phyloP scores from a whole-genome alignment of 2,329 filamentous ascomycete genomes.

The Zarea fungicola region DNA sequence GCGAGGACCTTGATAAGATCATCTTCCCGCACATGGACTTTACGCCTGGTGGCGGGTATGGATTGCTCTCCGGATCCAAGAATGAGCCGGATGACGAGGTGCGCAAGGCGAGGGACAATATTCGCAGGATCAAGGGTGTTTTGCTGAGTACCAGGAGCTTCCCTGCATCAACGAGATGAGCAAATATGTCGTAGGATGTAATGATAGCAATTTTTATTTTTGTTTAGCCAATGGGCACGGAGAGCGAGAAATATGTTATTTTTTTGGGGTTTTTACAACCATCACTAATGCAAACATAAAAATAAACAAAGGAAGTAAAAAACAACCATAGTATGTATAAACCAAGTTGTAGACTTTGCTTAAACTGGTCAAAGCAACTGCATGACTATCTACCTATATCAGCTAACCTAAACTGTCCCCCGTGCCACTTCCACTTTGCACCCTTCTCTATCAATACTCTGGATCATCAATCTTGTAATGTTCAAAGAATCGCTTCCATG shows the following conservation, averaged over 20 bases:
- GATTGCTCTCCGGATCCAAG: conserved; percentile 39
- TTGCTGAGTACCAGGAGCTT: conserved; percentile 71
- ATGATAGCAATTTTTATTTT: neutral
- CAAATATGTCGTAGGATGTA: neutral
- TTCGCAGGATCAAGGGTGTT: conserved; percentile 73
- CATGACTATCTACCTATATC: no score
- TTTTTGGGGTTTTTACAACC: no score
- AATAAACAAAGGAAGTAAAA: conserved; percentile 2
- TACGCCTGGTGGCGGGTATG: conserved; percentile 26
- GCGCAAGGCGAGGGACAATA: conserved; percentile 66
- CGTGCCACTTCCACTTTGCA: no score
- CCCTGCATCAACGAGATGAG: conserved; percentile 39
- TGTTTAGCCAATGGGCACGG: neutral
- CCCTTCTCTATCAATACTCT: conserved; percentile 16
- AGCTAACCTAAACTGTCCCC: no score
- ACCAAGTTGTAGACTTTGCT: no score
- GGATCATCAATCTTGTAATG: conserved; percentile 23
- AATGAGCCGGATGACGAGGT: conserved; percentile 64
- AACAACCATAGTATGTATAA: neutral
- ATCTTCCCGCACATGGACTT: conserved; percentile 40
- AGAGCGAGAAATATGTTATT: neutral
- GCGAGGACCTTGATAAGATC: conserved; percentile 60
- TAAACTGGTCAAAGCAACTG: no score
- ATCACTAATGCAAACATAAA: conserved; percentile 1
- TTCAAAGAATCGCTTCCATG: conserved; percentile 38